Evolutionary conservation across 805 yeast species (phyloP).

Genomic region (Metschnikowia gelsemii): DNA sequence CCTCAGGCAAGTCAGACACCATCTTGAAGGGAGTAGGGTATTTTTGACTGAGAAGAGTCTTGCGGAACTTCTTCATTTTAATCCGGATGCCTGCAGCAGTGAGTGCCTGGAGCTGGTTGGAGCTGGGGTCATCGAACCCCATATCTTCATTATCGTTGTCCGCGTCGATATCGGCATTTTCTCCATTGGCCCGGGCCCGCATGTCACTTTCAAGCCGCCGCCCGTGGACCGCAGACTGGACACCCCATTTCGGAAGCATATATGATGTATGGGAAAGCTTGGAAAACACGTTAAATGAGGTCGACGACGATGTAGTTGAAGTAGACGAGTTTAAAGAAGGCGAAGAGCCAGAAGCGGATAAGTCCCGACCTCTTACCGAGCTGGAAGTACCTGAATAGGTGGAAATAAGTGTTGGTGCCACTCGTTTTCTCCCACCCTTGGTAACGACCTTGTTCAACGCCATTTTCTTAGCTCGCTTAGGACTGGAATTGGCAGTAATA

Average conservation of each 20-base stretch:
- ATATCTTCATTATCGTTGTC: slow-evolving; percentile 54
- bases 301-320: slow-evolving; percentile 18
- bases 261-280: slow-evolving; percentile 47
- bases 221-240: slow-evolving; percentile 65
- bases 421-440: slow-evolving; percentile 74
- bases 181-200: slow-evolving; percentile 17
- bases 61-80: slow-evolving; percentile 32
- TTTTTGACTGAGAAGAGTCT: slow-evolving; percentile 29
- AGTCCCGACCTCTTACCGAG: too few relatives aligned
- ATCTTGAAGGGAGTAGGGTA: slow-evolving; percentile 39
- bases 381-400: slow-evolving; percentile 31
- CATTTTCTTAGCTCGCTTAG: slow-evolving; percentile 13
- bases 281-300: slow-evolving; percentile 25
- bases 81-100: slow-evolving; percentile 35
- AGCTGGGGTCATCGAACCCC: slow-evolving; percentile 30
- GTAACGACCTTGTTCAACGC: slow-evolving; percentile 57
- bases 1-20: slow-evolving; percentile 36
- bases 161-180: slow-evolving; percentile 30
- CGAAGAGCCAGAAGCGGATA: neutral
- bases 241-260: slow-evolving; percentile 59
- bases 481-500: slow-evolving; percentile 6
- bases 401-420: slow-evolving; percentile 67
- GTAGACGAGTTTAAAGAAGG: neutral
- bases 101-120: slow-evolving; percentile 19
- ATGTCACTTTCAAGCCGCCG: slow-evolving; percentile 14